Base-by-base conservation (phyloP, 805 yeast genomes). In the Grigorovia humatica region DNA sequence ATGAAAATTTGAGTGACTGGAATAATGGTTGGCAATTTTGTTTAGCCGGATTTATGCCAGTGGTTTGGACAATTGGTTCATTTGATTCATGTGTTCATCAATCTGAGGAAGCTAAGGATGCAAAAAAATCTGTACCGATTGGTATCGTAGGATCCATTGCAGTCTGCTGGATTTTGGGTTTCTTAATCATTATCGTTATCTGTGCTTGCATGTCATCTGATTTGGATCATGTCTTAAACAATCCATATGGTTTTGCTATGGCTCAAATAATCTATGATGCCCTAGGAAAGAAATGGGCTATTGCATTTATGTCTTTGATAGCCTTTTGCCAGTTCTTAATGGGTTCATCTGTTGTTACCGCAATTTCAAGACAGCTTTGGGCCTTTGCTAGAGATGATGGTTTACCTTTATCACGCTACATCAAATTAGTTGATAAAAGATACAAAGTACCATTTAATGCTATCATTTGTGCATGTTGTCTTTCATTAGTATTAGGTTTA, bases 321-420 rank as follows among this genome's bases (percentile, higher is more conserved):
- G 76, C 82, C 5, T 63, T 73, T 52, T 80, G 84, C 32, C 86
- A 81, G 64, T 80, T 77, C 67, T 68, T 81, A 52, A 82, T 82
- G 87, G 83, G 85, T 17, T 73, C 79, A 30, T 79, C 84, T 4
- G 74, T 79, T 51, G 69, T 81, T 48, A 74, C 81, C 47, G 88
- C 88, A 13, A 74, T 78, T 9, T 81, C 86, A 4, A 75, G 89
- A 65, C 88, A 82, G 64, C 73, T 81, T 48, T 83, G 85, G 81
- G 87, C 88, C 1, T 81, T 83, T 65, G 81, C 87, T 44, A 77
- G 91, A 69, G 91, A 84, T 64, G 82, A 82, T 59, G 89, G 88
- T 13, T 72, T 84, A 52, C 90, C 90, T 9, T 70, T 81, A 55
- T 74, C 83, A 13, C 66, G 71, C 43, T 71, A 70, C 61, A 74